Conservation (phyloP, 768 basidiomycete genomes). For the Strobilomyces dryophilus region DNA sequence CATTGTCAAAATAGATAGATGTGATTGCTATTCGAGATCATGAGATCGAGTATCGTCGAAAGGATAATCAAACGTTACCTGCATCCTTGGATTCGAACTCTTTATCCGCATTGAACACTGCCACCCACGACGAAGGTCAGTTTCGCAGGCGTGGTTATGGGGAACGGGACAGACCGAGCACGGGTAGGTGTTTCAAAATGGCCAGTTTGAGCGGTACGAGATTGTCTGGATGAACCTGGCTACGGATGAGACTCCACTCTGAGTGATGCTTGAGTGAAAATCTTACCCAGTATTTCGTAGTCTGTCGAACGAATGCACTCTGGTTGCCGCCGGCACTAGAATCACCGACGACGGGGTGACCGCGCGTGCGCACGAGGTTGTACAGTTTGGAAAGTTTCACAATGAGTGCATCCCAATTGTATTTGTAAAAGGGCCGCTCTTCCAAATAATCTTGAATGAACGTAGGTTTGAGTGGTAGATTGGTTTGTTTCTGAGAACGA, state of each 20-base stretch:
- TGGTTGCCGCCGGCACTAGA: constrained; percentile 92
- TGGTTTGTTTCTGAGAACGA: constrained; percentile 82
- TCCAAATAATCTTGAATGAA: constrained; percentile 93
- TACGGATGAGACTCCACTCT: constrained; percentile 1
- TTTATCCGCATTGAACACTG: constrained; percentile 93
- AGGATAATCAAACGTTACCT: constrained; percentile 37
- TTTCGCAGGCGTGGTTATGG: neutral
- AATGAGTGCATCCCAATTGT: constrained; percentile 93
- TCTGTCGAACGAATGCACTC: constrained; percentile 97
- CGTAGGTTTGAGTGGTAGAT: constrained; percentile 70
- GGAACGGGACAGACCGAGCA: constrained; percentile 63
- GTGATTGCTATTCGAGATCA: constrained; percentile 66
- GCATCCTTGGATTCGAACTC: constrained; percentile 85
- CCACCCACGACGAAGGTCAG: constrained; percentile 5
- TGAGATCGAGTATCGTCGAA: neutral
- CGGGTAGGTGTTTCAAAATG: constrained; percentile 88
- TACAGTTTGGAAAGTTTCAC: constrained; percentile 94
- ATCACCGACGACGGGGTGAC: constrained; percentile 92
- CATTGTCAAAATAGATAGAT: constrained; percentile 96
- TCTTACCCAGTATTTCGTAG: constrained; percentile 96
- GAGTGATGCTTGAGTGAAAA: neutral
- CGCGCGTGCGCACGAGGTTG: constrained; percentile 91
- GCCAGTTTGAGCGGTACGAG: constrained; percentile 90
- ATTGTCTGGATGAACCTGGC: constrained; percentile 85
- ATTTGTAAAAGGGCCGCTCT: constrained; percentile 93